Conservation (phyloP, 2,329 filamentous ascomycete genomes). For the Diaporthe sp. region DNA sequence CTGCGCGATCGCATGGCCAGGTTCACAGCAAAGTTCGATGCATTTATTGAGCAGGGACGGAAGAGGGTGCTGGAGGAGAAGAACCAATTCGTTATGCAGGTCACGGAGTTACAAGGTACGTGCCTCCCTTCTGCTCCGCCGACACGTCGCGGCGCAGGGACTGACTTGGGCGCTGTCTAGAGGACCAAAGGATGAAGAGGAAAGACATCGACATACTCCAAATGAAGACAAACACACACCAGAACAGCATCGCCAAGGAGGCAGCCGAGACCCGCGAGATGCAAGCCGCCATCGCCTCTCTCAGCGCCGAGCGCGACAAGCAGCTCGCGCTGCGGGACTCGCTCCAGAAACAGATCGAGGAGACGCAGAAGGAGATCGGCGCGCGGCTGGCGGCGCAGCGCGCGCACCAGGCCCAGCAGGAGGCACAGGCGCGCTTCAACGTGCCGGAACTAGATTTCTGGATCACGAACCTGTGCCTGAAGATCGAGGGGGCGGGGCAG, state of each 20-base stretch:
- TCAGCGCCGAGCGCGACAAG: constrained; percentile 69
- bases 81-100: constrained; percentile 91
- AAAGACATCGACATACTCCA: constrained; percentile 87
- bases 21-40: constrained; percentile 91
- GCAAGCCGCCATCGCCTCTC: constrained; percentile 68
- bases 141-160: background rate
- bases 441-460: constrained; percentile 95
- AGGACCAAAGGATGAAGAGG: constrained; percentile 91
- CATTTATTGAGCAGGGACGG: constrained; percentile 90
- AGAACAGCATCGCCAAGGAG: constrained; percentile 81
- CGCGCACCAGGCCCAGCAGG: constrained; percentile 78
- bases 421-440: constrained; percentile 88
- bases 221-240: constrained; percentile 76
- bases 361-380: constrained; percentile 77
- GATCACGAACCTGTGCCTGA: constrained; percentile 88
- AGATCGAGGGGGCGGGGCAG: constrained; percentile 88
- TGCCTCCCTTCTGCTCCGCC: constrained; percentile 5
- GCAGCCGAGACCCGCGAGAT: constrained; percentile 81
- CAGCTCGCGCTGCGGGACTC: constrained; percentile 67
- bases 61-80: constrained; percentile 92
- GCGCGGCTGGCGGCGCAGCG: constrained; percentile 76
- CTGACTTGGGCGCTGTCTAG: constrained; percentile 54
- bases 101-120: constrained; percentile 90
- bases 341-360: constrained; percentile 70
- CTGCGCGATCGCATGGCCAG: constrained; percentile 94